Base-by-base conservation (phyloP, 495 filamentous ascomycete species). In the Podospora sp. region DNA sequence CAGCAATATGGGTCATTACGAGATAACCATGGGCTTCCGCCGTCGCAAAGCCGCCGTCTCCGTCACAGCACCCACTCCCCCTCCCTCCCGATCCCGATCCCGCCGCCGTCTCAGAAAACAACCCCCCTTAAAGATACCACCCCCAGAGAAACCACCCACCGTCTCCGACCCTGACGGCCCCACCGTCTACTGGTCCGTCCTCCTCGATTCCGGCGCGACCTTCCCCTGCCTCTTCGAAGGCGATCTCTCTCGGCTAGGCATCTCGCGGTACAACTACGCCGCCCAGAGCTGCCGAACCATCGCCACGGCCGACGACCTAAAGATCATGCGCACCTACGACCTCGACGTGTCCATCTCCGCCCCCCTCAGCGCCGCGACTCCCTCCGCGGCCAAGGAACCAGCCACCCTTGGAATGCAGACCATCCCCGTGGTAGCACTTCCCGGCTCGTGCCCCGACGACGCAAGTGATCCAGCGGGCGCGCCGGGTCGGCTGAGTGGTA, bases 181-280 rank as follows among this genome's bases (percentile, higher is more conserved):
- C 0, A 52, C 35, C 40, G 26, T 73, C 50, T 60, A 71, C 66
- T 78, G 21, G 36, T 56, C 69, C 24, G 75, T 68, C 35, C 65
- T 85, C 36, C 68, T 85, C 27, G 82, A 85, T 68, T 74, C 70
- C 21, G 83, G 83, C 53, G 80, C 83, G 35, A 83, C 78, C 18
- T 72, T 78, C 46, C 81, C 83, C 3, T 70, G 72, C 51, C 68
- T 85, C 20, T 74, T 67, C 49, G 22, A 51, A 1, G 21, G 46
- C 18, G 82, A 85, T 65, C 74, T 85, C 0, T 20, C 61, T 18
- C 59, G 46, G 4, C 68, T 84, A 9, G 53, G 68, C 1, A 75
- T 85, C 64, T 55, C 79, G 68, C 59, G 69, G 12, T 36, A 8
- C 0, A 61, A 24, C 24, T 84, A 84, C 71, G 62, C 81, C 2